Evolutionary conservation across 164 flowering plant species (phyloP).

Genomic region (Nymphaea colorata): DNA sequence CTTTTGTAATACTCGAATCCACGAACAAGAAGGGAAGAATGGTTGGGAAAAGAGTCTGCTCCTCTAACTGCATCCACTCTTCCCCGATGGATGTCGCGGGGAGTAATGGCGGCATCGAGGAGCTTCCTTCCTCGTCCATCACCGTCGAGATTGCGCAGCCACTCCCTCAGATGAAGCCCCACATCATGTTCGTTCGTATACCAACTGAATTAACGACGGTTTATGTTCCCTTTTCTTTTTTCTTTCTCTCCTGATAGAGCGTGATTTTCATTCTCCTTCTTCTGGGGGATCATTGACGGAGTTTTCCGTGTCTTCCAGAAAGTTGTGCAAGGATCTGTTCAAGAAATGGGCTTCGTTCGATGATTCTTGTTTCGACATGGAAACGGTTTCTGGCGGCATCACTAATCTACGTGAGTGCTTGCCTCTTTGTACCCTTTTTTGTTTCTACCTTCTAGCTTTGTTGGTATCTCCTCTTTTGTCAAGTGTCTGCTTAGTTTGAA

Average conservation of each 20-base stretch:
- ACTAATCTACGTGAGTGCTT: conserved; percentile 69
- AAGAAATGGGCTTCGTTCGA: conserved; percentile 66
- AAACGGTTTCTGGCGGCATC: conserved; percentile 90
- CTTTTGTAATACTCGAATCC: background rate
- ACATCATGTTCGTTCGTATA: conserved; percentile 38
- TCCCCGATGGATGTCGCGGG: background rate
- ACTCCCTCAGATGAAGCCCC: conserved; percentile 41
- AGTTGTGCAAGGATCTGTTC: conserved; percentile 71
- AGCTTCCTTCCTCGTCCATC: conserved; percentile 36
- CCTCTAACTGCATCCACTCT: background rate
- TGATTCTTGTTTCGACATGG: conserved; percentile 51
- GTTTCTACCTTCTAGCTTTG: background rate
- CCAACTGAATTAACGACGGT: too few species aligned
- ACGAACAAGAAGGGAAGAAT: too few species aligned
- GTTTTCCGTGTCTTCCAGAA: conserved; percentile 25
- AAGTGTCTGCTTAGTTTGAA: background rate
- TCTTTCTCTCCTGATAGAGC: background rate
- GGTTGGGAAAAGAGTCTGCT: background rate
- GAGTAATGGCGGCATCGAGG: conserved; percentile 5
- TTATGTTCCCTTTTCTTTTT: conserved; percentile 1
- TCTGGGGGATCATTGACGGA: background rate
- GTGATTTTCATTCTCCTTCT: background rate
- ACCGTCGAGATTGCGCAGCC: conserved; percentile 52
- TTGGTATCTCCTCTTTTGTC: background rate
- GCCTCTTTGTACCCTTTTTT: background rate